Percentiles rank a stretch among this genome's conserved stretches.
Conservation (phyloP, 225 moss, liverwort and hornwort species). For the Marchantia polymorpha region DNA sequence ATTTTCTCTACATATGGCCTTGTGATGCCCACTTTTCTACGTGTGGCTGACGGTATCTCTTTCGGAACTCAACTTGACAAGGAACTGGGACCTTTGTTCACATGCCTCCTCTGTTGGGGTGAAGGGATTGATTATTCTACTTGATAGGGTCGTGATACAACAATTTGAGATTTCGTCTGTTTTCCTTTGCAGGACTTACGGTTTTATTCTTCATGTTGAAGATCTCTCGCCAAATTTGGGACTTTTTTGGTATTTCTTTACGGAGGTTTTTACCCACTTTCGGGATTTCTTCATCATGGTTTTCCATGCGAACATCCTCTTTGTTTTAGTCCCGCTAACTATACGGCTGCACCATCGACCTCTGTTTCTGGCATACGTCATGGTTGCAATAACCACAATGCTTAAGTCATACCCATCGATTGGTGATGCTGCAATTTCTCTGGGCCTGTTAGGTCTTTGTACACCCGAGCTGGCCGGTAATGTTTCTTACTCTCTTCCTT, state of each 20-base stretch:
- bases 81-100: no score
- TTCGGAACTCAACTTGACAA: no score
- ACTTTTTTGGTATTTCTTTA: constrained; percentile 98
- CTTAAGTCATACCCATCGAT: constrained; percentile 95
- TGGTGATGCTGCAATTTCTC: constrained; percentile 85
- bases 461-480: constrained; percentile 65
- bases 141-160: no score
- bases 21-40: no score
- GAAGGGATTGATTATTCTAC: no score
- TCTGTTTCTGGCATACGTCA: constrained; percentile 71
- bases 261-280: constrained; percentile 89
- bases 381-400: constrained; percentile 69
- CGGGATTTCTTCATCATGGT: constrained; percentile 91
- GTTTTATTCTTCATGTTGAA: constrained; percentile 57
- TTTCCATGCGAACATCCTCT: constrained; percentile 84
- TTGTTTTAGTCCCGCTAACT: constrained; percentile 68
- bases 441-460: constrained; percentile 71
- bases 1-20: no score
- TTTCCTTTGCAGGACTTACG: constrained; percentile 45
- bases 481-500: background rate
- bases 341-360: constrained; percentile 90
- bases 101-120: no score
- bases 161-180: background rate
- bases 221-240: constrained; percentile 94
- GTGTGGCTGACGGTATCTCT: no score